Conservation (phyloP, 2,329 filamentous ascomycete genomes). For the Pezicula carpinea region DNA sequence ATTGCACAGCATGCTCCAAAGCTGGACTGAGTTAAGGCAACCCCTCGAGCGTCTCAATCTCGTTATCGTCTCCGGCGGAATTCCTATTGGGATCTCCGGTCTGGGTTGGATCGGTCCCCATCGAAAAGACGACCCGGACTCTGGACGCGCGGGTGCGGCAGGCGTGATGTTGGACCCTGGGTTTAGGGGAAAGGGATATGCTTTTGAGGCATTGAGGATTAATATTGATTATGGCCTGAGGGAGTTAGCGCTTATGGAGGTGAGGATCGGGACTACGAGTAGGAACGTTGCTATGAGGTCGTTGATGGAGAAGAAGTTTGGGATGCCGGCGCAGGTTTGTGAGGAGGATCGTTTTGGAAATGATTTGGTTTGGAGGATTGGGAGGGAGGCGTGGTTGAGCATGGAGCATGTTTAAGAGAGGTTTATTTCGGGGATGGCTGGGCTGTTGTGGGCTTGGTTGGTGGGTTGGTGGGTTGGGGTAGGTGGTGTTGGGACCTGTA, state of each 20-base stretch:
- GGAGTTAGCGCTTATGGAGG: slow-evolving; percentile 3
- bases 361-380: too few relatives aligned
- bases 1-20: too few relatives aligned
- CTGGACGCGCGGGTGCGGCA: slow-evolving; percentile 3
- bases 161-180: slow-evolving; percentile 7
- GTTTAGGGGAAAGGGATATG: slow-evolving; percentile 8
- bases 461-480: too few relatives aligned
- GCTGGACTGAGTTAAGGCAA: slow-evolving; percentile 7
- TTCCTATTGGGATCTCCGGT: slow-evolving; percentile 1
- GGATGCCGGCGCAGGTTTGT: not conserved
- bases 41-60: slow-evolving; percentile 3
- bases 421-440: too few relatives aligned
- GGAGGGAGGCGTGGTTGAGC: too few relatives aligned
- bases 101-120: slow-evolving; percentile 6
- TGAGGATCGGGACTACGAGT: slow-evolving; percentile 1
- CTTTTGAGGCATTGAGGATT: slow-evolving; percentile 8
- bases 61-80: not conserved
- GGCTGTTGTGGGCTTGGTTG: too few relatives aligned
- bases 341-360: too few relatives aligned
- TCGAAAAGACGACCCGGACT: not conserved
- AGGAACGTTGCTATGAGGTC: slow-evolving; percentile 6
- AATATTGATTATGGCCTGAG: slow-evolving; percentile 7
- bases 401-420: too few relatives aligned
- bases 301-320: slow-evolving; percentile 6
- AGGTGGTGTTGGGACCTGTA: too few relatives aligned